A percentile compares a stretch with the other conserved stretches of the same genome.
Evolutionary conservation across 805 yeast genomes (phyloP).

Genomic region (Kluyveromyces aestuarii): DNA sequence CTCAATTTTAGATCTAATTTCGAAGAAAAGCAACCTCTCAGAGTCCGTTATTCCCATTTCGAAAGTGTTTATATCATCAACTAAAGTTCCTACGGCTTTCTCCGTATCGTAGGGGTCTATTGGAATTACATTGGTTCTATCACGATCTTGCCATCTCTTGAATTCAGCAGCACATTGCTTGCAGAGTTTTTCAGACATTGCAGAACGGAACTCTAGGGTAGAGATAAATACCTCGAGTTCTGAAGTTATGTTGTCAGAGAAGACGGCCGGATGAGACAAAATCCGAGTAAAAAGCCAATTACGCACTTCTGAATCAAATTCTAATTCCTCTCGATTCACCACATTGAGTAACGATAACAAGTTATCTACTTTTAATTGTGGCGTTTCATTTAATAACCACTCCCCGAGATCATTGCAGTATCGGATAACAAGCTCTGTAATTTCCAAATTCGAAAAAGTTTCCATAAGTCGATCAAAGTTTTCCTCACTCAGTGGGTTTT

Average conservation of each 20-base stretch:
- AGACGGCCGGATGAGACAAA: background rate
- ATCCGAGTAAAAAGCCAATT: background rate
- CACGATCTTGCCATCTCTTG: background rate
- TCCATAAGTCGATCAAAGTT: background rate
- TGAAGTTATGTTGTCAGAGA: background rate
- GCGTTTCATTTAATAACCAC: background rate
- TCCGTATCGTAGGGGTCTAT: constrained; percentile 2
- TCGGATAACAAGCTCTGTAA: background rate
- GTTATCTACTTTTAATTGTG: background rate
- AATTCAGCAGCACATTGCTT: background rate
- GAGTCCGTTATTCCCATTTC: background rate
- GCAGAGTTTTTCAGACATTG: background rate
- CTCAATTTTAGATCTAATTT: background rate
- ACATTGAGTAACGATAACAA: background rate
- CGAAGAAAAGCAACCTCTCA: background rate
- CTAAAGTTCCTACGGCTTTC: background rate
- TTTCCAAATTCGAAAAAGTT: background rate
- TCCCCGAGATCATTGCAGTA: background rate
- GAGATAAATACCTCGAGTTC: background rate
- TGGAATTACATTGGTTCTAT: background rate
- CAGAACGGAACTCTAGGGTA: background rate
- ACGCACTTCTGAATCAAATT: background rate
- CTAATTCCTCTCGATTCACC: background rate
- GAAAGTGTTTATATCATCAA: background rate
- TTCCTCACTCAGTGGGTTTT: background rate